Conservation (phyloP, 2,329 filamentous ascomycete genomes). For the Rhinocladiella similis region DNA sequence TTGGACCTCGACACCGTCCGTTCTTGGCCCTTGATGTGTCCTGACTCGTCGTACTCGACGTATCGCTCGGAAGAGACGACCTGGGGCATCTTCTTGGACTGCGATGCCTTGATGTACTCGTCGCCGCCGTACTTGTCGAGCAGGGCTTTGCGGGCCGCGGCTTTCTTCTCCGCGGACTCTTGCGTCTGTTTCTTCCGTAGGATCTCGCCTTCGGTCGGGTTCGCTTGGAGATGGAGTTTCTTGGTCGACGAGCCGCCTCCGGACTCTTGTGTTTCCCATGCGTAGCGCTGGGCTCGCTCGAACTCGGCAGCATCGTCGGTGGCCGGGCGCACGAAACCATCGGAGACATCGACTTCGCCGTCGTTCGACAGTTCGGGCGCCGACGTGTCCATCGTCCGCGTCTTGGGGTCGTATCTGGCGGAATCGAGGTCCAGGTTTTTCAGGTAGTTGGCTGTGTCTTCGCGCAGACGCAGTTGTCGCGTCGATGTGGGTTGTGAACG, state of each 20-base stretch:
- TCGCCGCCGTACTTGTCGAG: slow-evolving; percentile 79
- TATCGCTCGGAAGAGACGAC: slow-evolving; percentile 64
- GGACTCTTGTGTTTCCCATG: slow-evolving; percentile 83
- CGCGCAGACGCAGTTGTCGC: slow-evolving; percentile 83
- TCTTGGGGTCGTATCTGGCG: slow-evolving; percentile 97
- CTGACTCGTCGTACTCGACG: slow-evolving; percentile 91
- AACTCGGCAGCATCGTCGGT: slow-evolving; percentile 92
- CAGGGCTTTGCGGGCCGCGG: slow-evolving; percentile 68
- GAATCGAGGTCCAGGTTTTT: slow-evolving; percentile 94
- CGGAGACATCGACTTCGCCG: slow-evolving; percentile 66
- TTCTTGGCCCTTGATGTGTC: slow-evolving; percentile 78
- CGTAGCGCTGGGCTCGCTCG: slow-evolving; percentile 82
- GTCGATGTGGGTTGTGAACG: slow-evolving; percentile 81
- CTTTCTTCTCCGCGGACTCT: slow-evolving; percentile 68
- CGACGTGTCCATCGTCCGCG: slow-evolving; percentile 81
- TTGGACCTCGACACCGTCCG: slow-evolving; percentile 72
- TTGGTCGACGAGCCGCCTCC: slow-evolving; percentile 59
- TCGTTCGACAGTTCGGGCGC: slow-evolving; percentile 50
- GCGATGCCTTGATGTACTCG: slow-evolving; percentile 59
- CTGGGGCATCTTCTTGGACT: slow-evolving; percentile 54
- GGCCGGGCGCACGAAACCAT: slow-evolving; percentile 79
- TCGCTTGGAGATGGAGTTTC: slow-evolving; percentile 87
- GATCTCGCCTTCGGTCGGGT: slow-evolving; percentile 89
- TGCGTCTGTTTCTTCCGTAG: slow-evolving; percentile 76
- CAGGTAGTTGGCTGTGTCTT: slow-evolving; percentile 96